Conservation (phyloP, 805 yeast species). For the Candida orba region DNA sequence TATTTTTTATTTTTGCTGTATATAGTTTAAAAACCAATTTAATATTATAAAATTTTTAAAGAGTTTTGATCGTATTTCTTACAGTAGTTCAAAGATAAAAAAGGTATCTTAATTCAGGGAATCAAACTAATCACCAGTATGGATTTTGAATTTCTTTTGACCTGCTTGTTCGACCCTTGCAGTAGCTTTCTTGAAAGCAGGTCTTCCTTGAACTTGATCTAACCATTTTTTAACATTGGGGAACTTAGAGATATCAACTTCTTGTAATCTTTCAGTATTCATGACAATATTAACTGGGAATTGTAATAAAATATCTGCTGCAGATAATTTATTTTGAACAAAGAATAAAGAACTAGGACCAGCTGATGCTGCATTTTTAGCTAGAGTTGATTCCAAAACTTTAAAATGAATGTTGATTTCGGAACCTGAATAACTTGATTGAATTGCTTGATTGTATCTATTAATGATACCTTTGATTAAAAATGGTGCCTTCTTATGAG, state of each 20-base stretch:
- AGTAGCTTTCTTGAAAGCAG: conserved; percentile 35
- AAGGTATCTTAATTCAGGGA: background rate
- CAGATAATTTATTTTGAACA: conserved; percentile 44
- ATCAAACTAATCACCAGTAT: background rate
- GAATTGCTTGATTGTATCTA: conserved; percentile 37
- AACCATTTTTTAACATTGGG: conserved; percentile 25
- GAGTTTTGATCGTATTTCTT: too few relatives aligned
- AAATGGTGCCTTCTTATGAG: conserved; percentile 36
- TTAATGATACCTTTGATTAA: conserved; percentile 39
- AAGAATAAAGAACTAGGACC: conserved; percentile 25
- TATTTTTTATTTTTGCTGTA: background rate
- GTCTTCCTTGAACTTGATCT: conserved; percentile 17
- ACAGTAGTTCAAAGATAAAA: background rate
- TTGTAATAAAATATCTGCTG: conserved; percentile 47
- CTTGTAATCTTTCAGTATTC: conserved; percentile 16
- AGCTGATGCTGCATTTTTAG: conserved; percentile 19
- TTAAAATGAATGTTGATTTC: conserved; percentile 36
- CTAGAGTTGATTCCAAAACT: conserved; percentile 34
- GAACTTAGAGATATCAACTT: conserved; percentile 14
- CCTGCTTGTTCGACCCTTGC: conserved; percentile 25
- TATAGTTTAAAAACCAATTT: background rate
- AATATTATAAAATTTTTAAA: too few relatives aligned
- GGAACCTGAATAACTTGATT: conserved; percentile 36
- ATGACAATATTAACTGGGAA: conserved; percentile 28
- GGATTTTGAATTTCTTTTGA: background rate